A percentile compares a stretch with the other conserved stretches of the same genome.
Conservation (phyloP, 768 basidiomycete species). For the Mrakia blollopis region DNA sequence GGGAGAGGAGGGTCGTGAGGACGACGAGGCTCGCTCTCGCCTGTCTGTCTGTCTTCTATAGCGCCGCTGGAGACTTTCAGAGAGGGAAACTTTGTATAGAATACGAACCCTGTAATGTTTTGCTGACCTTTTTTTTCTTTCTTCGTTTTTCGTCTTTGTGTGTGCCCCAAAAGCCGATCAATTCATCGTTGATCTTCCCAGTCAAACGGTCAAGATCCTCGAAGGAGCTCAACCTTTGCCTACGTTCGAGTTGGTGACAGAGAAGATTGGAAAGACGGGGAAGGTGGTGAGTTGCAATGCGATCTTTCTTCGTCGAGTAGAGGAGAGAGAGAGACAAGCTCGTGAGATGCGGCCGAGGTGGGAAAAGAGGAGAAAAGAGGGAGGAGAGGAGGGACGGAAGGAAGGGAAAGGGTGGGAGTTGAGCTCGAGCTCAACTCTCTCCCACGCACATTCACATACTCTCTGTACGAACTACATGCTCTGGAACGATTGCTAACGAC, state of each 20-base stretch:
- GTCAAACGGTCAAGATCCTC: constrained; percentile 67
- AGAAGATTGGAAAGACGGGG: constrained; percentile 83
- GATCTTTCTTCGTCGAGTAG: neutral
- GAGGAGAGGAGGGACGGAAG: neutral
- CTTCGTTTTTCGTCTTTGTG: neutral
- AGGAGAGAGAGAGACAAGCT: neutral
- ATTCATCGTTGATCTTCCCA: constrained; percentile 58
- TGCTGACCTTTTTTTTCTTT: neutral
- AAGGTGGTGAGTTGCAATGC: constrained; percentile 59
- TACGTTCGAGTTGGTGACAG: constrained; percentile 61
- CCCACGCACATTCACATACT: no score
- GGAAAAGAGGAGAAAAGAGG: neutral
- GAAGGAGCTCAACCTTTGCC: constrained; percentile 45
- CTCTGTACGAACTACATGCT: no score
- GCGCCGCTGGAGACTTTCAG: no score
- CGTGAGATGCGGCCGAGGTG: neutral
- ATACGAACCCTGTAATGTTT: neutral
- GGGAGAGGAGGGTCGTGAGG: neutral
- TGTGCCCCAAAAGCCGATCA: constrained; percentile 35
- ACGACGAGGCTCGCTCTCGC: neutral
- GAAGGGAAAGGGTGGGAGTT: no score
- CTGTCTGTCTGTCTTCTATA: no score
- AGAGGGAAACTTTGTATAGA: no score
- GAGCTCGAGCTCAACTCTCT: neutral
- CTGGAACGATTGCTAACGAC: no score